A percentile compares a stretch with the other conserved stretches of the same genome.
These are phyloP conservation scores for Gautieria morchelliformis DNA, from an alignment of 768 basidiomycete genomes.

Conservation along the genomic window DNA sequence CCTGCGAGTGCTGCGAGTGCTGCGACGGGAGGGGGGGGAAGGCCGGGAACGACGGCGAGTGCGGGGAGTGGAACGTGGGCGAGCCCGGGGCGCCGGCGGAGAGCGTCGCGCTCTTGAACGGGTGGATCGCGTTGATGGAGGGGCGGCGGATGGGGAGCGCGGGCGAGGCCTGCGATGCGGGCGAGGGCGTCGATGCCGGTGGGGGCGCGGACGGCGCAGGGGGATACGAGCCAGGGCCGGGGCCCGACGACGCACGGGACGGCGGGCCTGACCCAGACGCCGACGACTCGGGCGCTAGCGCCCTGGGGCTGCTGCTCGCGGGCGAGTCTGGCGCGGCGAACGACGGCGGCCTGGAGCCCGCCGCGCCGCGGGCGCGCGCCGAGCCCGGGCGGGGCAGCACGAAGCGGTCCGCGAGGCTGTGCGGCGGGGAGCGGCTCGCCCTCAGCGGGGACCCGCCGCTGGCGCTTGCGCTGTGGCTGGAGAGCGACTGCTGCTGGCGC, in stretches of 20 bases:
- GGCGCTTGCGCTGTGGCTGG: too few species aligned
- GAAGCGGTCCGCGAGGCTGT: conserved; percentile 5
- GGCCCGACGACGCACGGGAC: too few species aligned
- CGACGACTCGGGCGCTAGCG: too few species aligned
- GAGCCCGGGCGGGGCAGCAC: neutral
- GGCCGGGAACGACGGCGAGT: too few species aligned
- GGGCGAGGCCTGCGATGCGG: conserved; percentile 18
- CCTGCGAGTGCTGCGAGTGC: too few species aligned
- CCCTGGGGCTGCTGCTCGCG: conserved; percentile 12
- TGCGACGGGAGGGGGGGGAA: too few species aligned
- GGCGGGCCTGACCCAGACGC: too few species aligned
- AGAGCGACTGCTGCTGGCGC: conserved; percentile 49
- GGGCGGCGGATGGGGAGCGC: conserved; percentile 37
- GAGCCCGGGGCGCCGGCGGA: conserved; percentile 30
- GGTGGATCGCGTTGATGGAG: conserved; percentile 31
- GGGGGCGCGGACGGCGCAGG: too few species aligned
- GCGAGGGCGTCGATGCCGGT: too few species aligned
- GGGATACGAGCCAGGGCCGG: too few species aligned
- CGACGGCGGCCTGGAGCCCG: neutral
- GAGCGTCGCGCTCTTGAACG: conserved; percentile 42
- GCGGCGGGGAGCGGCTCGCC: conserved; percentile 37
- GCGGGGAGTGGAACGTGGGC: conserved; percentile 33
- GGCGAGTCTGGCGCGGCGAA: neutral
- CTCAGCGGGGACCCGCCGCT: conserved; percentile 34
- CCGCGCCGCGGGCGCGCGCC: neutral